Conservation (phyloP, 306 rosid genomes). For the Styphnolobium japonicum region DNA sequence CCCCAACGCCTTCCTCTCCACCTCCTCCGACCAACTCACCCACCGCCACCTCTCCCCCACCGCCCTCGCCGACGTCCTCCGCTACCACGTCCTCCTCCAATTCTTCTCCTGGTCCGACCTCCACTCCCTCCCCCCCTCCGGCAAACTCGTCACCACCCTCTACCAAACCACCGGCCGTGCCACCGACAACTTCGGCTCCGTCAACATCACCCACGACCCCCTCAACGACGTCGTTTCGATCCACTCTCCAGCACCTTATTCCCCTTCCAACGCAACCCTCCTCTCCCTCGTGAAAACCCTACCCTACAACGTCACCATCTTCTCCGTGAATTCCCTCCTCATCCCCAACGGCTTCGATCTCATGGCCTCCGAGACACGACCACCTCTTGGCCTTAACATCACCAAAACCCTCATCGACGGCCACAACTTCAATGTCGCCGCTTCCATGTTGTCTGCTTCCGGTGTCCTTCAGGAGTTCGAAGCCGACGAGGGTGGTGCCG, state of each 20-base stretch:
- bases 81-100: slow-evolving; percentile 90
- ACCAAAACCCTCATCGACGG: slow-evolving; percentile 71
- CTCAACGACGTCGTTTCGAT: slow-evolving; percentile 46
- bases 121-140: slow-evolving; percentile 62
- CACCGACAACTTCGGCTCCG: slow-evolving; percentile 69
- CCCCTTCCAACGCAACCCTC: slow-evolving; percentile 74
- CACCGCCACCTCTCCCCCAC: slow-evolving; percentile 56
- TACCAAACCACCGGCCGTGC: slow-evolving; percentile 97
- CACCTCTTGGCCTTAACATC: slow-evolving; percentile 72
- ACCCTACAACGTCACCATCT: slow-evolving; percentile 84
- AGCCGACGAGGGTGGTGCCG: slow-evolving; percentile 92
- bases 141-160: slow-evolving; percentile 85
- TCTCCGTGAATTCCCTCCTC: slow-evolving; percentile 68
- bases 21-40: slow-evolving; percentile 48
- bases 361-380: slow-evolving; percentile 86
- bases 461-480: slow-evolving; percentile 91
- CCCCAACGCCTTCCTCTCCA: slow-evolving; percentile 61
- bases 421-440: slow-evolving; percentile 88
- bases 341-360: slow-evolving; percentile 80
- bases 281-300: slow-evolving; percentile 57
- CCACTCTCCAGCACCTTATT: slow-evolving; percentile 59
- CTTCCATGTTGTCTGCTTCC: slow-evolving; percentile 81
- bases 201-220: slow-evolving; percentile 74
- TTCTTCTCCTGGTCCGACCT: slow-evolving; percentile 77
- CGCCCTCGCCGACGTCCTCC: slow-evolving; percentile 77